Evolutionary conservation across 2,329 filamentous ascomycete genomes (phyloP).

Genomic region (Raffaelea ambrosiae): DNA sequence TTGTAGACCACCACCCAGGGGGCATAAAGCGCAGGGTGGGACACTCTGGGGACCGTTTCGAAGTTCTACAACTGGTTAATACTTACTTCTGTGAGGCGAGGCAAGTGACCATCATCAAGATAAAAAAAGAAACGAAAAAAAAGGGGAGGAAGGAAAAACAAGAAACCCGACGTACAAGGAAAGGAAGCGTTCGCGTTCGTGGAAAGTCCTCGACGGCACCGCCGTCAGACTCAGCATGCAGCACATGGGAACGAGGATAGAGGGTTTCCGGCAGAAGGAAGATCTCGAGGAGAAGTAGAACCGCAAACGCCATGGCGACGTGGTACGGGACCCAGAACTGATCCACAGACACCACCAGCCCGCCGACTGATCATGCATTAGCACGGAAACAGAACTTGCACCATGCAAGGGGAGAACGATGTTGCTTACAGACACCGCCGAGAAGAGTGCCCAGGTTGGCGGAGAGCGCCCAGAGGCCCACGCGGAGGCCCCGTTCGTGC

Average conservation of each 20-base stretch:
- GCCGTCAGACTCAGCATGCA: slow-evolving; percentile 15
- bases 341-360: slow-evolving; percentile 38
- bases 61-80: slow-evolving; percentile 34
- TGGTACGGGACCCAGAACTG: slow-evolving; percentile 47
- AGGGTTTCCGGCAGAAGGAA: slow-evolving; percentile 46
- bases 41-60: slow-evolving; percentile 39
- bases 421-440: slow-evolving; percentile 2
- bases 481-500: slow-evolving; percentile 44
- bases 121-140: background rate
- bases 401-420: background rate
- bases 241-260: slow-evolving; percentile 43
- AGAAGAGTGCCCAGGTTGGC: slow-evolving; percentile 42
- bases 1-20: slow-evolving; percentile 31
- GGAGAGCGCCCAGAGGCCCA: slow-evolving; percentile 50
- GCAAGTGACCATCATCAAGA: background rate
- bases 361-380: slow-evolving; percentile 32
- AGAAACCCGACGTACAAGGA: slow-evolving; percentile 1
- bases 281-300: slow-evolving; percentile 37
- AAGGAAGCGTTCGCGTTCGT: slow-evolving; percentile 2
- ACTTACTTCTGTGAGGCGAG: slow-evolving; percentile 14
- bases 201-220: background rate
- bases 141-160: too few relatives aligned
- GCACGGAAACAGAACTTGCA: background rate
- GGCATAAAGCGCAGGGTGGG: slow-evolving; percentile 40
- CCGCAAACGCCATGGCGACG: slow-evolving; percentile 41